Evolutionary conservation across 2,329 filamentous ascomycete species (phyloP), one percentile per base, ranked within the genome.

Genomic region (Colletotrichum falcatum): DNA sequence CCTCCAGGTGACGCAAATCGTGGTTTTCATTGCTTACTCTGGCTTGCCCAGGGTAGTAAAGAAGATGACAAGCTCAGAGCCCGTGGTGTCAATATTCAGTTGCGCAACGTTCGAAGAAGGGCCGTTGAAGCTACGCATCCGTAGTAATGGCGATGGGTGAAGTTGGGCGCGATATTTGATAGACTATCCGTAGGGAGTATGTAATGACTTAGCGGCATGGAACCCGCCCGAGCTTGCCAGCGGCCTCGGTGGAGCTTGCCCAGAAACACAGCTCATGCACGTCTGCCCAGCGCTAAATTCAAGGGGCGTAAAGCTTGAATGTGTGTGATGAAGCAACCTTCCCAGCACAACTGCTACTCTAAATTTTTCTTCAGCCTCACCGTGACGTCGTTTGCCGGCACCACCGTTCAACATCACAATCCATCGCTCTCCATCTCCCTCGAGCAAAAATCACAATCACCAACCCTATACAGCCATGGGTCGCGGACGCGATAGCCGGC

Each of bases 1-100:
- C 83, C 85, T 87, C 88, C 85, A 84, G 87, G 87, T 79, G 89
- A 91, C 84, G 90, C 90, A 87, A 91, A 84, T 73, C 72, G 70
- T 75, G 79, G 80, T 88, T 87, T 89, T 89, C 88, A 86, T 90
- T 88, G 83, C 82, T 73, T 75, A 77, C 51, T 78, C 77, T 83
- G 84, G 86, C 83, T 84, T 82, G 82, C 74, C 82, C 82, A 81
- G 79, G 78, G 79, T 75, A 76, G 85, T 85, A 86, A 88, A 84
- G 88, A 90, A 89, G 87, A 55, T 16, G 51, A 23, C 9, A 8
- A 8, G 23, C 12, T 16, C 5, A 1, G 12, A n/a, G 11, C 4
- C 9, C 9, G 3, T 33, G 7, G 30, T 33, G 7, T n/a, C 26
- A 12, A 3, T 51, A 14, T 46, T 5, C 7, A 7, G 11, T 26